These are phyloP conservation scores for Cyberlindnera misumaiensis DNA, from an alignment of 805 yeast genomes.

Conservation along the genomic window DNA sequence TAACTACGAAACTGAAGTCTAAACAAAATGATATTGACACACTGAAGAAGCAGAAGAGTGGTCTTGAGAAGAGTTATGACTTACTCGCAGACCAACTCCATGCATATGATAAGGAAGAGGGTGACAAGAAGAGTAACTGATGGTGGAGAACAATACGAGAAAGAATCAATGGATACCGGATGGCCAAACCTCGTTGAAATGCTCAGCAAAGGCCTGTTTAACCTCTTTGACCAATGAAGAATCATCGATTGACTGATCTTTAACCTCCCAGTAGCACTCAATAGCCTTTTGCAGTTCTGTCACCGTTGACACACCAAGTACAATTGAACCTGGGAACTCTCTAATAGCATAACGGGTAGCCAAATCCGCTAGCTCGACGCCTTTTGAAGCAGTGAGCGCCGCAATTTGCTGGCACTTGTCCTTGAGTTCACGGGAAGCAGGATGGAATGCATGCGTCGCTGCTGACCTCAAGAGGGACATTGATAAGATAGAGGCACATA, in stretches of 20 bases:
- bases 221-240: conserved; percentile 36
- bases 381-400: conserved; percentile 30
- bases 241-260: conserved; percentile 24
- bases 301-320: conserved; percentile 67
- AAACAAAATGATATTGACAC: conserved; percentile 40
- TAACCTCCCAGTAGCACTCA: conserved; percentile 44
- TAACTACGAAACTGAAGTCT: conserved; percentile 29
- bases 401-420: conserved; percentile 33
- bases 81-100: conserved; percentile 25
- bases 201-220: conserved; percentile 40
- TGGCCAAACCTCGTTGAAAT: conserved; percentile 62
- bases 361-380: conserved; percentile 70
- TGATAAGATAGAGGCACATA: conserved; percentile 80
- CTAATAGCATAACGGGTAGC: conserved; percentile 72
- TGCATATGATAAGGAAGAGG: conserved; percentile 6
- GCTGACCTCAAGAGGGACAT: conserved; percentile 78
- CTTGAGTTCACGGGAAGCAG: conserved; percentile 57
- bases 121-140: conserved; percentile 24
- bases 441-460: conserved; percentile 71
- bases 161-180: conserved; percentile 32
- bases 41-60: conserved; percentile 43
- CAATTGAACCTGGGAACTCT: conserved; percentile 45
- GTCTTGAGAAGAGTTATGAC: conserved; percentile 45
- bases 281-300: conserved; percentile 61
- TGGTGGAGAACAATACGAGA: neutral